Evolutionary conservation across 345 rosid species (phyloP), one percentile per base, ranked within the genome.

Genomic region (Trapa incisa): DNA sequence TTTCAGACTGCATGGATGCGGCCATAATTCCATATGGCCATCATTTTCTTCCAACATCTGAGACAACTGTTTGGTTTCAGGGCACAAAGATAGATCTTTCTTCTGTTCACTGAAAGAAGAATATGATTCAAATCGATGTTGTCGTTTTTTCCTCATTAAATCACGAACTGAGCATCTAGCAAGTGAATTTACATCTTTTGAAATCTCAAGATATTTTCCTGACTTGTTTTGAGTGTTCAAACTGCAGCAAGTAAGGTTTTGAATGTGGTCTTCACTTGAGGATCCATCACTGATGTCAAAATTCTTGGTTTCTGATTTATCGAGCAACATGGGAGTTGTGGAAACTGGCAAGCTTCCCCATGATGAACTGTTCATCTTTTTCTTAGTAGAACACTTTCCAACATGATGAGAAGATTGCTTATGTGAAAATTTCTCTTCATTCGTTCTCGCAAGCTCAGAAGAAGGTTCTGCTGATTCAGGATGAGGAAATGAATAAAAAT

Each of bases 131-230:
- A 75, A 75, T 56, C 68, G 84, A 77, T 71, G 65, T 75, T 72
- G 58, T 62, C 97, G 84, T 76, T 87, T 90, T 76, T 72, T 84
- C 67, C 97, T 84, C 97, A 90, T 93, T 86, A 93, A 76, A 72
- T 90, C 97, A 65, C 98, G 85, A 45, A 88, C 70, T 29, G 92
- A 88, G 79, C 84, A 78, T 71, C 78, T 85, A 68, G 61, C 80
- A 75, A 77, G 74, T 38, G 73, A 7, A 54, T 71, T 72, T 56
- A 68, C 70, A 71, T 78, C 80, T 52, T 42, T 68, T 45, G 68
- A 74, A 76, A 60, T 67, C 70, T 72, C 70, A 56, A 69, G 69
- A 78, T 7, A 10, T 56, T 75, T 75, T 48, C 68, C 77, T 68
- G 41, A 75, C 71, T 76, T 81, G 67, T 73, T 77, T 67, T 29